Base-by-base conservation (phyloP, 2,329 filamentous ascomycete species). In the Pestalotiopsis sp. region DNA sequence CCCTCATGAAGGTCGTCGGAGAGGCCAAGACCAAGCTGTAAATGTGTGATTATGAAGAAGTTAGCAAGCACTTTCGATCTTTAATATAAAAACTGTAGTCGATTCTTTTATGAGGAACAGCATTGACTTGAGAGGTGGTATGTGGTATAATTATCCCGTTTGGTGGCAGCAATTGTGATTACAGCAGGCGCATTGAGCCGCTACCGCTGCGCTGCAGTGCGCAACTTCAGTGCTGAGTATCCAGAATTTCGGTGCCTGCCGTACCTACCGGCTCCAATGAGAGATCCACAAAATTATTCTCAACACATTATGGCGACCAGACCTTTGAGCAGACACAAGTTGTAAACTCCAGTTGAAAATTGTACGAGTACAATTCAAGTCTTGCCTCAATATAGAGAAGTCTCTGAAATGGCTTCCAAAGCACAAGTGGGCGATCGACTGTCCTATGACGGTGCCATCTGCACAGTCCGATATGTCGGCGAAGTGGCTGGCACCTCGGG, bases 381-480 rank as follows among this genome's bases (percentile, higher is more conserved):
- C 7, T 36, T 9, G 31, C 31, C 45, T 52, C 6, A n/a, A 12
- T n/a, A 59, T 14, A 56, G 23, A 17, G 25, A 58, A 20, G 31
- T 25, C n/a, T 39, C 11, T 11, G 5, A 52, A 45, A 66, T 66
- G 64, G 11, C 64, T 38, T 20, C 49, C 17, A 74, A 74, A 13
- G 77, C 80, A 61, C 82, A 86, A 74, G 78, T 91, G 71, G 93
- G 93, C 66, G 91, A 96, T 80, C 90, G 96, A 14, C 84, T 95
- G 56, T 97, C 94, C 3, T 97, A 93, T 75, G 90, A 92, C 72
- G 90, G 89, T 39, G 89, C 90, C 23, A 82, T 92, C 57, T 97
- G 95, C 81, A 98, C 95, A 1, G 87, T 98, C 69, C 91, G 94
- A 70, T 98, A 95, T 77, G 82, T 93, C 70, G 96, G 96, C 59